A percentile compares a stretch with the other conserved stretches of the same genome.
Conservation (phyloP, 768 basidiomycete species). For the Mycena alexandri region DNA sequence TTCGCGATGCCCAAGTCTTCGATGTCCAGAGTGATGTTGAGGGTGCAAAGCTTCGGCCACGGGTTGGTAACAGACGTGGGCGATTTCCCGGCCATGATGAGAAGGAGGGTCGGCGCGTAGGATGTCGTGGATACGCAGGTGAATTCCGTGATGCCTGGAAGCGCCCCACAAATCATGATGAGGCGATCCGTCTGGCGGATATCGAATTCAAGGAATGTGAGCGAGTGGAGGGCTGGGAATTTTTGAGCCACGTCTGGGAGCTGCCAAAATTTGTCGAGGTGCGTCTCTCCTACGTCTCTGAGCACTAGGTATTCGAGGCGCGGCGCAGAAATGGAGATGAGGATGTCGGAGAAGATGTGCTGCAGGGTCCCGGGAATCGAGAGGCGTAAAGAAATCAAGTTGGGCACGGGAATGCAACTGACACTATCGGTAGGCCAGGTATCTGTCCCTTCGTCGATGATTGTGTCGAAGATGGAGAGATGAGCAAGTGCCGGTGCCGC, state of each 20-base stretch:
- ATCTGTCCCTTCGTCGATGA: conserved; percentile 44
- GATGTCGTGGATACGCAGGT: conserved; percentile 24
- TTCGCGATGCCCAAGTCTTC: conserved; percentile 21
- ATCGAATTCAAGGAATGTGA: conserved; percentile 59
- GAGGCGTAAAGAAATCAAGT: conserved; percentile 57
- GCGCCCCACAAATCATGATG: conserved; percentile 21
- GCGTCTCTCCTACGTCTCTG: conserved; percentile 56
- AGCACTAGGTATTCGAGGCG: conserved; percentile 55
- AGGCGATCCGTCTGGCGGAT: conserved; percentile 27
- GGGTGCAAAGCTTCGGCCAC: conserved; percentile 27
- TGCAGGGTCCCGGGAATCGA: conserved; percentile 50
- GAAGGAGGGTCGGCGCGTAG: conserved; percentile 23
- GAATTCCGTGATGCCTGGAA: conserved; percentile 31
- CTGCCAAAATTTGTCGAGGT: conserved; percentile 54
- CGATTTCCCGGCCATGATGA: conserved; percentile 27
- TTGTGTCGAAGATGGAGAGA: conserved; percentile 61
- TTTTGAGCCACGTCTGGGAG: conserved; percentile 36
- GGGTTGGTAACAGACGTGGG: conserved; percentile 13
- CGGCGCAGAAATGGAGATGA: conserved; percentile 55
- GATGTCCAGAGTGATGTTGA: conserved; percentile 29
- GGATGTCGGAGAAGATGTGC: conserved; percentile 52
- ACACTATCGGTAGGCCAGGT: conserved; percentile 43
- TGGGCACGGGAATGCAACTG: conserved; percentile 45
- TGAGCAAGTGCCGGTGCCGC: conserved; percentile 49
- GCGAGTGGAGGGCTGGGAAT: conserved; percentile 51